Conservation (phyloP, 495 filamentous ascomycete genomes). For the Peziza echinospora region DNA sequence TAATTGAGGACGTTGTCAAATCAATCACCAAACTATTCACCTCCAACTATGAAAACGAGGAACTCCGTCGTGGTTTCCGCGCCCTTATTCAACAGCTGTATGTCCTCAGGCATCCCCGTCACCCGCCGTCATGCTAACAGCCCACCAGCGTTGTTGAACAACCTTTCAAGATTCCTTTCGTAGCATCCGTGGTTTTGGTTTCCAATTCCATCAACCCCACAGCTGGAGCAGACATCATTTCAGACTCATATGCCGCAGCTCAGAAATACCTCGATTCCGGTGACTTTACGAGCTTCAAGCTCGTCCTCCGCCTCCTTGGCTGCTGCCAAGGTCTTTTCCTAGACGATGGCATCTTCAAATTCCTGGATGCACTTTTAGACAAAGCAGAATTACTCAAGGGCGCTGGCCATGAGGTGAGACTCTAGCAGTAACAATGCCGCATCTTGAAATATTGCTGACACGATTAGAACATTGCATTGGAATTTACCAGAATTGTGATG, state of each 20-base stretch:
- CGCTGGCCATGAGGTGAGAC: conserved; percentile 5
- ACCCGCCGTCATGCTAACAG: conserved; percentile 8
- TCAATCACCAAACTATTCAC: conserved; percentile 53
- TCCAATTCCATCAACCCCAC: conserved; percentile 42
- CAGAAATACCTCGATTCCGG: conserved; percentile 45
- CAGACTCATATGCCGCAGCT: conserved; percentile 38
- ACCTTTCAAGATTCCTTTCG: conserved; percentile 87
- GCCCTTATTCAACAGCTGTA: conserved; percentile 55
- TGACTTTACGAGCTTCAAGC: conserved; percentile 77
- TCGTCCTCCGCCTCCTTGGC: conserved; percentile 65
- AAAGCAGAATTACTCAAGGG: conserved; percentile 2
- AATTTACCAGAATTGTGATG: conserved; percentile 87
- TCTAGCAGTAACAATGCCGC: no score
- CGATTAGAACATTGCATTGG: conserved; percentile 41
- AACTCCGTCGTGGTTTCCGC: conserved; percentile 44
- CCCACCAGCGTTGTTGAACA: conserved; percentile 48
- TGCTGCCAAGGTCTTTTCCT: conserved; percentile 59
- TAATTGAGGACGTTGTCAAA: conserved; percentile 59
- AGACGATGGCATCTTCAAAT: conserved; percentile 64
- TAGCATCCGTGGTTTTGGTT: conserved; percentile 57
- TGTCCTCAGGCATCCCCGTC: conserved; percentile 11
- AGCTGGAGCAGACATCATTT: conserved; percentile 36
- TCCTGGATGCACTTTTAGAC: conserved; percentile 62
- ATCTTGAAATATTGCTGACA: background rate
- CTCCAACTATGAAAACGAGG: conserved; percentile 64